phyloP scores from a whole-genome alignment of 768 basidiomycete species.

The Macrocybe gigantea region DNA sequence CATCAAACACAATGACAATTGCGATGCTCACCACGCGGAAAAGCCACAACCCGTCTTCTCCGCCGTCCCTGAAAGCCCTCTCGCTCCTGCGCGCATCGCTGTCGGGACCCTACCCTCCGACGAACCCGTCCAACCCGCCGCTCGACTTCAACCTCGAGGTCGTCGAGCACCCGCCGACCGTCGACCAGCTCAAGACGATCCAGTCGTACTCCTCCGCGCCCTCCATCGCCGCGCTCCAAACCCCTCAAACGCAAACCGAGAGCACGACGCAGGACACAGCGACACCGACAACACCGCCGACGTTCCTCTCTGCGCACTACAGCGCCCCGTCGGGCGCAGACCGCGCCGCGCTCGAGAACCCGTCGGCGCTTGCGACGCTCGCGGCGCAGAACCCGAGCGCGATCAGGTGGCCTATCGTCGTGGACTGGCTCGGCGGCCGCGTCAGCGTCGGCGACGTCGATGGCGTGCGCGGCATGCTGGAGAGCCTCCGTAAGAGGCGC shows the following conservation, averaged over 20 bases:
- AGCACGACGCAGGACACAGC: too few relatives aligned
- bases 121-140: slow-evolving; percentile 37
- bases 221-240: too few relatives aligned
- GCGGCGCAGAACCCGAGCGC: slow-evolving; percentile 51
- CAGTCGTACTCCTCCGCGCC: slow-evolving; percentile 42
- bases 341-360: slow-evolving; percentile 16
- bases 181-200: slow-evolving; percentile 66
- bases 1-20: slow-evolving; percentile 1
- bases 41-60: slow-evolving; percentile 64
- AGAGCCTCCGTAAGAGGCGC: slow-evolving; percentile 54
- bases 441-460: slow-evolving; percentile 64
- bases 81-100: slow-evolving; percentile 53
- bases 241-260: slow-evolving; percentile 26
- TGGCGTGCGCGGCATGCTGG: slow-evolving; percentile 63
- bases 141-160: slow-evolving; percentile 70
- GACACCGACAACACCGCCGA: slow-evolving; percentile 22
- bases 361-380: slow-evolving; percentile 41
- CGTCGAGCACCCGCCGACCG: slow-evolving; percentile 58
- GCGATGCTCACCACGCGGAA: neutral
- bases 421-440: slow-evolving; percentile 66
- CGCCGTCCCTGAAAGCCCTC: slow-evolving; percentile 59
- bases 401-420: slow-evolving; percentile 76
- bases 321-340: slow-evolving; percentile 24
- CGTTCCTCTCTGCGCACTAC: slow-evolving; percentile 63
- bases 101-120: slow-evolving; percentile 56